Evolutionary conservation across 495 filamentous ascomycete species (phyloP).

Genomic region (Penicillium roqueforti): DNA sequence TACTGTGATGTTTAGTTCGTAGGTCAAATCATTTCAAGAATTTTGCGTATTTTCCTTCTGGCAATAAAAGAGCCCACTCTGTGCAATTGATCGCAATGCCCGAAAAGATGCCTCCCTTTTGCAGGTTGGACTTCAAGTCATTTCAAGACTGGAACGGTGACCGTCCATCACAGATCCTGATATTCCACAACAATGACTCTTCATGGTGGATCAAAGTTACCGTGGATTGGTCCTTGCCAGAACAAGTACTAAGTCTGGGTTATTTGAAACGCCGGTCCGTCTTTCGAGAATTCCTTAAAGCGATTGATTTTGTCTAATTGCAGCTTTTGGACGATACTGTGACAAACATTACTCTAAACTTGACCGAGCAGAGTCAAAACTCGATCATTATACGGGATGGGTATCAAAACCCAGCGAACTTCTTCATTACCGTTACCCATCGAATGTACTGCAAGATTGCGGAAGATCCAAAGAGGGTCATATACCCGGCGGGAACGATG

Average conservation of each 20-base stretch:
- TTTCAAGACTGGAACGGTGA: background rate
- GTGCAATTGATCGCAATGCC: too few species aligned
- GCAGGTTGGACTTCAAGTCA: background rate
- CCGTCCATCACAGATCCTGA: conserved; percentile 14
- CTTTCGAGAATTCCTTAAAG: conserved; percentile 13
- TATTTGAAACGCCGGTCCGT: conserved; percentile 6
- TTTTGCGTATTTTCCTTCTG: too few species aligned
- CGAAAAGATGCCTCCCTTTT: background rate
- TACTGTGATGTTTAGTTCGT: too few species aligned
- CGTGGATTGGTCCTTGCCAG: conserved; percentile 7
- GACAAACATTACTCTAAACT: background rate
- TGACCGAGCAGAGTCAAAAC: background rate
- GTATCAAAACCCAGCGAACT: conserved; percentile 4
- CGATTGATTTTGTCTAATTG: background rate
- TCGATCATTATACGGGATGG: conserved; percentile 9
- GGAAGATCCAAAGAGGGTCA: conserved; percentile 14
- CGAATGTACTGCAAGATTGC: conserved; percentile 3
- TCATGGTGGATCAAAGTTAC: conserved; percentile 18
- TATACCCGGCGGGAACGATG: conserved; percentile 7
- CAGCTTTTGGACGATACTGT: background rate
- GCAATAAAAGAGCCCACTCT: too few species aligned
- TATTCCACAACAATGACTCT: conserved; percentile 10
- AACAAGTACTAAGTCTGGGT: background rate
- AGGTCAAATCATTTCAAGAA: too few species aligned
- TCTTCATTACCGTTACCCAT: conserved; percentile 7